Evolutionary conservation across 2,329 filamentous ascomycete species (phyloP).

Genomic region (Fusarium pilosicola): DNA sequence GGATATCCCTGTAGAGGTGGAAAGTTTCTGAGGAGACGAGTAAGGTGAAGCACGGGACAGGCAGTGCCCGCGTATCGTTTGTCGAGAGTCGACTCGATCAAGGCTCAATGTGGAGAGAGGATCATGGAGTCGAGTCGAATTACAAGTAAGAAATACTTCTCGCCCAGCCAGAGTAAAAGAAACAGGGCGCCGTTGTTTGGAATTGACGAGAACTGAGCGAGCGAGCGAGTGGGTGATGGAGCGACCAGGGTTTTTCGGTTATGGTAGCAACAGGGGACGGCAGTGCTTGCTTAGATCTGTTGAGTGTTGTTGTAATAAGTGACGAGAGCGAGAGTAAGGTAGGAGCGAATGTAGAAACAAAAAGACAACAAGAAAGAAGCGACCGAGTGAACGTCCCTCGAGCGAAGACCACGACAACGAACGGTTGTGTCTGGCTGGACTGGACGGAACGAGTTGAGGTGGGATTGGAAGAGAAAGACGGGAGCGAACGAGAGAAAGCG

Average conservation of each 20-base stretch:
- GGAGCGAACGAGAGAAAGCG: constrained; percentile 13
- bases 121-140: constrained; percentile 37
- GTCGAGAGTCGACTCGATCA: constrained; percentile 22
- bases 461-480: not conserved
- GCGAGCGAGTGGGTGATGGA: constrained; percentile 31
- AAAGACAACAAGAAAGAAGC: constrained; percentile 23
- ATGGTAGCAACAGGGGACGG: constrained; percentile 29
- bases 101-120: constrained; percentile 31
- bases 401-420: constrained; percentile 29
- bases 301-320: constrained; percentile 19
- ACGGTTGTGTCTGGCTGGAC: constrained; percentile 21
- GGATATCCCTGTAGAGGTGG: constrained; percentile 42
- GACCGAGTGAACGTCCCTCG: constrained; percentile 15
- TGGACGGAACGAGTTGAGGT: constrained; percentile 16
- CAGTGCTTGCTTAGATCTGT: constrained; percentile 1
- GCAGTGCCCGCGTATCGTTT: constrained; percentile 26
- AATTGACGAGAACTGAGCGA: constrained; percentile 37
- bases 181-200: constrained; percentile 40
- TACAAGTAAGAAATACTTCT: constrained; percentile 12
- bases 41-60: constrained; percentile 30
- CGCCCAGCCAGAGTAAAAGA: constrained; percentile 24
- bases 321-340: constrained; percentile 23
- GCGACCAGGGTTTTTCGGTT: constrained; percentile 35
- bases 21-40: constrained; percentile 43
- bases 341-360: constrained; percentile 14